A percentile compares a stretch with the other conserved stretches of the same genome.
These are phyloP conservation scores for Penicillium sp. DNA, from an alignment of 2,329 filamentous ascomycete genomes.

Conservation along the genomic window DNA sequence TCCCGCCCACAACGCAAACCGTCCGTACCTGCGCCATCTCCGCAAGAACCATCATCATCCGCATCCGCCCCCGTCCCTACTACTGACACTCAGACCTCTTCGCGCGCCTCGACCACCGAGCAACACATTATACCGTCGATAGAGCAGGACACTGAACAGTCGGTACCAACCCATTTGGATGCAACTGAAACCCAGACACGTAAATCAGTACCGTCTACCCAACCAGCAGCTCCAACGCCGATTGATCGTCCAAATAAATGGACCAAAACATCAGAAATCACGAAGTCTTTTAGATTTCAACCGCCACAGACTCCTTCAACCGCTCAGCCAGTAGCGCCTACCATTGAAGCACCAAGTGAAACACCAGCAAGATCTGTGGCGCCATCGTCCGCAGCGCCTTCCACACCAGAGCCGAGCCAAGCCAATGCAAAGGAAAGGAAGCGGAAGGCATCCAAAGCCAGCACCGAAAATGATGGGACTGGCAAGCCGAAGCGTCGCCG, in stretches of 20 bases:
- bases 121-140: conserved; percentile 12
- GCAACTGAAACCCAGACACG: conserved; percentile 2
- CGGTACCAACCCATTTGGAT: conserved; percentile 2
- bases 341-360: conserved; percentile 18
- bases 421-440: conserved; percentile 21
- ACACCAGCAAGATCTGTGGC: conserved; percentile 16
- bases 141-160: conserved; percentile 10
- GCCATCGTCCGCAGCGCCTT: conserved; percentile 16
- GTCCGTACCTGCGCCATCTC: conserved; percentile 8
- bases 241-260: conserved; percentile 22
- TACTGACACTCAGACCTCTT: conserved; percentile 16
- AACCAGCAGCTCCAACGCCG: conserved; percentile 7
- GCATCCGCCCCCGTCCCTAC: conserved; percentile 13
- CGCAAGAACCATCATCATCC: conserved; percentile 1
- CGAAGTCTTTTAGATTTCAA: conserved; percentile 4
- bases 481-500: conserved; percentile 27
- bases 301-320: conserved; percentile 18
- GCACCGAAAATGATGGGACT: conserved; percentile 19
- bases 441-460: conserved; percentile 24
- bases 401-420: conserved; percentile 20
- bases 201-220: conserved; percentile 5
- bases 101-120: conserved; percentile 12
- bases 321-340: conserved; percentile 21
- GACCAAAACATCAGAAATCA: conserved; percentile 15
- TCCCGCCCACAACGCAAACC: conserved; percentile 25